Conservation (phyloP, 2,329 filamentous ascomycete species). For the Tolypocladium guangdongense region DNA sequence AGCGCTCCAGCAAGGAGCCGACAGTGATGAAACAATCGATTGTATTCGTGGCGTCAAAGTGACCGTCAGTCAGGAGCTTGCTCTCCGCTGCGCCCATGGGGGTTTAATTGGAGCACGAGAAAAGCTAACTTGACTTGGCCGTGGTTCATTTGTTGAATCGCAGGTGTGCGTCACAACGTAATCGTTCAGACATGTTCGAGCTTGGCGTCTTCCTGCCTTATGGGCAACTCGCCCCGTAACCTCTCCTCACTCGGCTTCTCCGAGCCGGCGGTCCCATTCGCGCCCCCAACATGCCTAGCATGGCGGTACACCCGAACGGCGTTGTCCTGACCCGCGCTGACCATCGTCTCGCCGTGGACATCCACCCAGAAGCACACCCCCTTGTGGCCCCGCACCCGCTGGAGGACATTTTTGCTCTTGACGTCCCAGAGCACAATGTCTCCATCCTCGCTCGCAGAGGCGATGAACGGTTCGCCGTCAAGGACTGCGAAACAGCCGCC, state of each 20-base stretch:
- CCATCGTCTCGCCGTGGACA: conserved; percentile 43
- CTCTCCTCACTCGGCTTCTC: conserved; percentile 37
- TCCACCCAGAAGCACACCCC: conserved; percentile 59
- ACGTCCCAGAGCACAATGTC: conserved; percentile 85
- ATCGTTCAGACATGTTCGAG: conserved; percentile 18
- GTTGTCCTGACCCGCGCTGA: conserved; percentile 45
- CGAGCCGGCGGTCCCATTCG: conserved; percentile 8
- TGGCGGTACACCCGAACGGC: conserved; percentile 39
- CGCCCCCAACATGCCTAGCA: conserved; percentile 5
- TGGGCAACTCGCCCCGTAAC: conserved; percentile 42
- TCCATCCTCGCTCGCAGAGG: conserved; percentile 80
- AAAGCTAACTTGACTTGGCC: not conserved
- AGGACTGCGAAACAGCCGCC: conserved; percentile 66
- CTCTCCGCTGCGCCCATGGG: too few species aligned
- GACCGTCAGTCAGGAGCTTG: too few species aligned
- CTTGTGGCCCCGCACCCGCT: conserved; percentile 44
- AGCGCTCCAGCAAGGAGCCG: too few species aligned
- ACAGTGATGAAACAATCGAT: too few species aligned
- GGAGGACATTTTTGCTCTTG: conserved; percentile 69
- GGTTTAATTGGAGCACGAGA: not conserved
- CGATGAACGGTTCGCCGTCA: conserved; percentile 48
- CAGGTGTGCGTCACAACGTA: not conserved
- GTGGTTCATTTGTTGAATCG: not conserved
- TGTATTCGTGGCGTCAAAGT: too few species aligned
- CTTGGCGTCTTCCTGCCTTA: conserved; percentile 27